Percentiles rank a stretch among this genome's conserved stretches.
phyloP scores from a whole-genome alignment of 805 yeast species.

The Schwanniomyces pseudopolymorphus region DNA sequence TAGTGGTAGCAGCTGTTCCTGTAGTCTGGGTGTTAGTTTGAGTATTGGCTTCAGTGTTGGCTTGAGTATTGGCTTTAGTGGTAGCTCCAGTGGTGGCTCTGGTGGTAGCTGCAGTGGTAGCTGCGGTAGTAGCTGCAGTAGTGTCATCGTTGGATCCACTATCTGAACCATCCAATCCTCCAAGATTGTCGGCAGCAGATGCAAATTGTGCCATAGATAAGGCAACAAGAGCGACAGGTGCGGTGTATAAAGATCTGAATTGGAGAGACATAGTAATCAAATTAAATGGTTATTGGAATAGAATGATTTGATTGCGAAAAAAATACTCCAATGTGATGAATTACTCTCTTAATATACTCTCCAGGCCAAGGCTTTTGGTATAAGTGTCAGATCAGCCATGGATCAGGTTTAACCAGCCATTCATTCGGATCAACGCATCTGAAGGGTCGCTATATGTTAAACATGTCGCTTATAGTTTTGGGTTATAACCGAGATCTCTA shows the following conservation, averaged over 20 bases:
- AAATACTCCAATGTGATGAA: background rate
- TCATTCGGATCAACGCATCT: background rate
- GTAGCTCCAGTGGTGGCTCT: conserved; percentile 1
- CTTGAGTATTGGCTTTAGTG: conserved; percentile 5
- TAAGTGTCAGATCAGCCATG: background rate
- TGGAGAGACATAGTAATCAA: conserved; percentile 15
- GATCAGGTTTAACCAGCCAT: background rate
- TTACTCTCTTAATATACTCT: background rate
- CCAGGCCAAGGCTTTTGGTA: background rate
- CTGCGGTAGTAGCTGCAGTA: conserved; percentile 2
- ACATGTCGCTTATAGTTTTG: background rate
- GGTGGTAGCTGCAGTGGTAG: conserved; percentile 3
- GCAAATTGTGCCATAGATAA: conserved; percentile 8
- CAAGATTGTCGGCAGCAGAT: conserved; percentile 11
- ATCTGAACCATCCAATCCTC: conserved; percentile 13
- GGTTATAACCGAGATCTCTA: background rate
- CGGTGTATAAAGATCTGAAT: conserved; percentile 1
- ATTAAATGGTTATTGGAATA: background rate
- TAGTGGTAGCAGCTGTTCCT: background rate
- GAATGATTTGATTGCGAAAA: background rate
- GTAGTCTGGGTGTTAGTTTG: background rate
- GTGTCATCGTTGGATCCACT: background rate
- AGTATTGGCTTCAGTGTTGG: conserved; percentile 7
- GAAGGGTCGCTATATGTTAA: background rate
- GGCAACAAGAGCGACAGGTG: conserved; percentile 5